Evolutionary conservation across 371 early-diverging fungal genomes (phyloP).

Genomic region (Basidiobolus meristosporus): DNA sequence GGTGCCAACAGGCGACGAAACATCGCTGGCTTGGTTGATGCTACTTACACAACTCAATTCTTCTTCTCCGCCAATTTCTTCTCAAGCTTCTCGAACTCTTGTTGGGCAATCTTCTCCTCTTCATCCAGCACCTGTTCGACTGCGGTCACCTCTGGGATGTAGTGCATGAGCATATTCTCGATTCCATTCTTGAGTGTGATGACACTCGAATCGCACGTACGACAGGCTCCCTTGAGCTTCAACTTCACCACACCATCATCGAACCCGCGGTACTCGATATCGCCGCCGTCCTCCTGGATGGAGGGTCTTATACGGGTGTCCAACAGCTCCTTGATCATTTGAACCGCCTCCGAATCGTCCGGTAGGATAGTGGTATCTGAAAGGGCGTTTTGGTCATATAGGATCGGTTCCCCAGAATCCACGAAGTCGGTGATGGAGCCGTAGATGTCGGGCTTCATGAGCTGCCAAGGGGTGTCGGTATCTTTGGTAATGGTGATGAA

Average conservation of each 20-base stretch:
- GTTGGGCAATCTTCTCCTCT: constrained; percentile 4
- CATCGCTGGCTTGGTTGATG: no score
- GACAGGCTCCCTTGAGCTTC: constrained; percentile 86
- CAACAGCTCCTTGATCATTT: constrained; percentile 92
- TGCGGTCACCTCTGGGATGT: constrained; percentile 85
- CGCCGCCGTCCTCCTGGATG: constrained; percentile 95
- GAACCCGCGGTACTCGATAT: constrained; percentile 87
- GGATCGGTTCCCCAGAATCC: constrained; percentile 60
- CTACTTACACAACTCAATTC: no score
- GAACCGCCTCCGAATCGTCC: constrained; percentile 77
- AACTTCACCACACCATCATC: constrained; percentile 75
- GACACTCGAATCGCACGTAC: constrained; percentile 75
- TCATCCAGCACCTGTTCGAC: constrained; percentile 70
- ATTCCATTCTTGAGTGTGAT: constrained; percentile 94
- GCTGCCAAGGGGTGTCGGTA: constrained; percentile 64
- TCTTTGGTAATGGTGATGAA: constrained; percentile 87
- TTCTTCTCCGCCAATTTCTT: no score
- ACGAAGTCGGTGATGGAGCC: constrained; percentile 89
- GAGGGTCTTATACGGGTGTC: constrained; percentile 91
- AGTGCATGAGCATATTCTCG: constrained; percentile 96
- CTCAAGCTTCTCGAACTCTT: constrained; percentile 7
- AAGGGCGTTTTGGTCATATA: constrained; percentile 24
- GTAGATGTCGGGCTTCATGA: constrained; percentile 90
- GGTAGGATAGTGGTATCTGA: constrained; percentile 52
- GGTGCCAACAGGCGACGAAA: no score